These are phyloP conservation scores for Zangia roseola DNA, from an alignment of 768 basidiomycete species.

Conservation along the genomic window DNA sequence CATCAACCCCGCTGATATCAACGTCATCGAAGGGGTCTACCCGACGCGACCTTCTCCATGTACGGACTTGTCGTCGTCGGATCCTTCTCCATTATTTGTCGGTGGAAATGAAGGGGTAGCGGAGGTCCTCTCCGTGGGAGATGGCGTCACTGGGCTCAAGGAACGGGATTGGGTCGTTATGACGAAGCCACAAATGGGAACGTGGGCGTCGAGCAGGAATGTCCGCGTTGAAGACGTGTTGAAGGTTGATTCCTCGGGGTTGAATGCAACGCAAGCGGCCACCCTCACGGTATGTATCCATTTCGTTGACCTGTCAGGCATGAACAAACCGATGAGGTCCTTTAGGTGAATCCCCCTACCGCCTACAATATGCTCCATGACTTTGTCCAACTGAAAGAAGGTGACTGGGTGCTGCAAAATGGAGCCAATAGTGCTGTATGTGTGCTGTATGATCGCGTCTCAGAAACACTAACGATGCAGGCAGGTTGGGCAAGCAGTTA, in stretches of 20 bases:
- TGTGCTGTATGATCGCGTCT: constrained; percentile 1
- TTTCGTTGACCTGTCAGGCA: not conserved
- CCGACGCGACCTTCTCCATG: constrained; percentile 55
- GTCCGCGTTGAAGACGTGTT: constrained; percentile 56
- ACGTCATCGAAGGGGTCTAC: constrained; percentile 82
- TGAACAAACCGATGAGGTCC: not conserved
- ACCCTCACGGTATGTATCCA: constrained; percentile 61
- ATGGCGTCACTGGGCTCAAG: constrained; percentile 46
- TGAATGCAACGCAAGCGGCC: constrained; percentile 68
- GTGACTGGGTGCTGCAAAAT: constrained; percentile 85
- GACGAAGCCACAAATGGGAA: constrained; percentile 66
- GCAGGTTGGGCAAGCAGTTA: constrained; percentile 81
- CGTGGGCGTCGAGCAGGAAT: constrained; percentile 64
- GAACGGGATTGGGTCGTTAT: constrained; percentile 75
- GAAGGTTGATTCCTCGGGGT: constrained; percentile 48
- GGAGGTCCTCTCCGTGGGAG: constrained; percentile 59
- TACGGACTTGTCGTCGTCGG: constrained; percentile 35
- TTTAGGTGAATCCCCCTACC: constrained; percentile 77
- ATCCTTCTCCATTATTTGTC: constrained; percentile 47
- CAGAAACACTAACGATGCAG: constrained; percentile 2
- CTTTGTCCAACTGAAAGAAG: constrained; percentile 59
- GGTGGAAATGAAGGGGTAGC: constrained; percentile 80
- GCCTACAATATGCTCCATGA: constrained; percentile 81
- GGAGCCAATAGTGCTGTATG: constrained; percentile 81
- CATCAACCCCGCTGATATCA: constrained; percentile 81